Conservation (phyloP, 139 green algal species). For the Closterium sp. region DNA sequence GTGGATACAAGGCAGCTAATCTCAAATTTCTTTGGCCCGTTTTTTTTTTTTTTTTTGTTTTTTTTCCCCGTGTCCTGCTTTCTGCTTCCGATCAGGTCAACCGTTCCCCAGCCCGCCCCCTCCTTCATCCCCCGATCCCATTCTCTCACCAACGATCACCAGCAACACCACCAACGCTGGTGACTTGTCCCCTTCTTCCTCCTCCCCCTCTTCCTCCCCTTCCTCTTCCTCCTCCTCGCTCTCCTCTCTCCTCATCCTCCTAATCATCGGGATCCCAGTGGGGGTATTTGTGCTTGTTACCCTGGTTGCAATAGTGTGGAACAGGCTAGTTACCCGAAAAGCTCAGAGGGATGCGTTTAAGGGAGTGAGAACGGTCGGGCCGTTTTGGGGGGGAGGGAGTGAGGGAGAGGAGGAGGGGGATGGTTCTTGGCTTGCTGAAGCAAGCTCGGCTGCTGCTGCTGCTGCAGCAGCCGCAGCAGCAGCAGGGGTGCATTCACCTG, state of each 20-base stretch:
- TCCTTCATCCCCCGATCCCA: not conserved
- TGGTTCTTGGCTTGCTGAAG: not conserved
- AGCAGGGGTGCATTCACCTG: not conserved
- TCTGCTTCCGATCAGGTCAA: not conserved
- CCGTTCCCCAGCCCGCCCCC: not conserved
- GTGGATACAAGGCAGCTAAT: no score
- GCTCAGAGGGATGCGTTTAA: not conserved
- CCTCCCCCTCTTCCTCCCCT: not conserved
- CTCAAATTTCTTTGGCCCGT: not conserved
- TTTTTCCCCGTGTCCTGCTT: no score
- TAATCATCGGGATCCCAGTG: not conserved
- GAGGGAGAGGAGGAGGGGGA: not conserved
- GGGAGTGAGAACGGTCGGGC: not conserved
- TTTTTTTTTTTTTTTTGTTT: not conserved
- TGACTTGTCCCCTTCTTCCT: not conserved
- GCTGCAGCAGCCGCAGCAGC: not conserved
- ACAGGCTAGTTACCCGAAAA: not conserved
- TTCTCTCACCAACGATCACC: not conserved
- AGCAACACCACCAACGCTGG: not conserved
- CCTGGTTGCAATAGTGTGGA: not conserved
- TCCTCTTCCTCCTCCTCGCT: not conserved
- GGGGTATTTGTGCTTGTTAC: not conserved
- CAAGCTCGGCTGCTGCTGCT: not conserved
- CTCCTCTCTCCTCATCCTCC: not conserved
- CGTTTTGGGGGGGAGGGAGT: not conserved